phyloP scores from a whole-genome alignment of 805 yeast genomes.

The Kuraishia piskuri region DNA sequence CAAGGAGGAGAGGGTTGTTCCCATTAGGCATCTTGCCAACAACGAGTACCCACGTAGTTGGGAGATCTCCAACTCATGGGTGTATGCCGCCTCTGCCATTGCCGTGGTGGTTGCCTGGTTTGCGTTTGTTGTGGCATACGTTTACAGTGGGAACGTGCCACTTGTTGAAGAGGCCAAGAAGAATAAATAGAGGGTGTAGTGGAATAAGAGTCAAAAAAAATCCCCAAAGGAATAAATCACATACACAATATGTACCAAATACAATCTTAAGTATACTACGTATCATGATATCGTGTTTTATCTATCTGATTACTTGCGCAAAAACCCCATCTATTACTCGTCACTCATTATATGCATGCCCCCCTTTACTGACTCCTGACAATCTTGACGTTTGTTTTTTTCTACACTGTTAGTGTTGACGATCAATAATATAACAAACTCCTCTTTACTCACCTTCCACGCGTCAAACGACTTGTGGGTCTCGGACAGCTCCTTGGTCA shows the following conservation, averaged over 20 bases:
- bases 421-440: not conserved
- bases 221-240: not conserved
- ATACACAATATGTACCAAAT: not conserved
- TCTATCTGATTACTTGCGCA: no score
- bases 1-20: conserved; percentile 56
- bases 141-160: conserved; percentile 23
- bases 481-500: conserved; percentile 29
- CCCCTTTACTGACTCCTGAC: conserved; percentile 20
- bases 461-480: conserved; percentile 32
- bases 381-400: conserved; percentile 38
- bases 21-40: conserved; percentile 90
- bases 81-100: conserved; percentile 65
- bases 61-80: conserved; percentile 92
- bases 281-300: no score
- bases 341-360: not conserved
- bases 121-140: conserved; percentile 59
- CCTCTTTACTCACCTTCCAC: conserved; percentile 31
- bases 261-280: no score
- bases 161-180: conserved; percentile 14
- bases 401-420: conserved; percentile 7
- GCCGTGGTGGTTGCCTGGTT: conserved; percentile 74
- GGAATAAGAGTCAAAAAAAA: not conserved
- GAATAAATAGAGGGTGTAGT: conserved; percentile 8
- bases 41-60: conserved; percentile 91
- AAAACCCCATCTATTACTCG: not conserved